Evolutionary conservation across 768 basidiomycete genomes (phyloP).

Genomic region (Mycena crocata): DNA sequence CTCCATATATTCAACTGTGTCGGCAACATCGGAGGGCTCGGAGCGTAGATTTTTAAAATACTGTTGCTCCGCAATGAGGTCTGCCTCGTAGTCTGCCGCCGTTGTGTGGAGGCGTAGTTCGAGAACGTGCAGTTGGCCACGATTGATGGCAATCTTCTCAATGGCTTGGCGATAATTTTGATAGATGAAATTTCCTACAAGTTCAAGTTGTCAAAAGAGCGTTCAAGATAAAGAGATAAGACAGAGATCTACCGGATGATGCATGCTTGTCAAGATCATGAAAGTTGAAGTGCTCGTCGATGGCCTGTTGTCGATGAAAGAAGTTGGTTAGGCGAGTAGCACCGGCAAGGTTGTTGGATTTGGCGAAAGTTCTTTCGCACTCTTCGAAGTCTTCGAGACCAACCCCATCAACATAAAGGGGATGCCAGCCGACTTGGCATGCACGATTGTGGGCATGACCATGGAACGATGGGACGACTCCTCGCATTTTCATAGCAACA

Average conservation of each 20-base stretch:
- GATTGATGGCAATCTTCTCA: background rate
- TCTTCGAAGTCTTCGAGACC: too few species aligned
- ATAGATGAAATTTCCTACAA: background rate
- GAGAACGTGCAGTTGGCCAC: background rate
- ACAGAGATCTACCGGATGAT: background rate
- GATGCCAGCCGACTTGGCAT: slow-evolving; percentile 39
- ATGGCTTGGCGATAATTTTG: background rate
- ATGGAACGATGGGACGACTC: slow-evolving; percentile 31
- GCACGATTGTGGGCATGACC: slow-evolving; percentile 42
- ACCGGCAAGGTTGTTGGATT: slow-evolving; percentile 19
- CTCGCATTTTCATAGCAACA: slow-evolving; percentile 17
- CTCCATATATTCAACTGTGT: background rate
- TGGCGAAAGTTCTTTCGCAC: slow-evolving; percentile 19
- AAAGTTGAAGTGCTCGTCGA: slow-evolving; percentile 9
- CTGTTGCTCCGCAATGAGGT: background rate
- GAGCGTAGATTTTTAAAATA: background rate
- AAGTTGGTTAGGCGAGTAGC: slow-evolving; percentile 2
- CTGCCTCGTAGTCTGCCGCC: background rate
- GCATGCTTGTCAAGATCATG: slow-evolving; percentile 6
- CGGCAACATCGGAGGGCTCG: background rate
- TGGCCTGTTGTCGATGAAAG: slow-evolving; percentile 16
- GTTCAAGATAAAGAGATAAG: background rate
- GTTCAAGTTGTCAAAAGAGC: background rate
- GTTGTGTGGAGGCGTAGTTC: background rate
- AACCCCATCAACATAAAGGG: slow-evolving; percentile 28